Conservation (phyloP, 805 yeast species). For the Maudiozyma barnettii region DNA sequence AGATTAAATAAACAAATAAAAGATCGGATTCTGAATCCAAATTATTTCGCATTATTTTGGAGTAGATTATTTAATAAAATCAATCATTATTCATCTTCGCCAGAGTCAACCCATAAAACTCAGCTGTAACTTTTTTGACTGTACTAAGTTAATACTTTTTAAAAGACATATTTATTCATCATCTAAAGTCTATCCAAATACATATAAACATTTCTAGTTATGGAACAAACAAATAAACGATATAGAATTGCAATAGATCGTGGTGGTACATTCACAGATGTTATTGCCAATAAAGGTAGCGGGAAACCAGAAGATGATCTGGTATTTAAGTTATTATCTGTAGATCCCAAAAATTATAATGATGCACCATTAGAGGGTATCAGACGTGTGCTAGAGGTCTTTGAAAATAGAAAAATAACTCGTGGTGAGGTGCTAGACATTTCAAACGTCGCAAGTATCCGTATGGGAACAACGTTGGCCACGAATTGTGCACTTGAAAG, state of each 20-base stretch:
- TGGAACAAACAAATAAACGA: not conserved
- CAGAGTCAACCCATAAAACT: no score
- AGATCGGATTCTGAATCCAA: no score
- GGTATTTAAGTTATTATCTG: constrained; percentile 72
- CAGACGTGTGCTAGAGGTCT: constrained; percentile 59
- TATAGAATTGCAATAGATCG: constrained; percentile 41
- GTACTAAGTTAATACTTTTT: no score
- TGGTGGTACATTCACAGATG: constrained; percentile 91
- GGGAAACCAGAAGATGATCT: constrained; percentile 46
- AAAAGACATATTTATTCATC: not conserved
- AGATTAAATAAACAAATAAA: no score
- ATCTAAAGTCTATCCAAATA: not conserved
- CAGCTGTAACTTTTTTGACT: no score
- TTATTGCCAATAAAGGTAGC: constrained; percentile 42
- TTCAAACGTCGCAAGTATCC: constrained; percentile 51
- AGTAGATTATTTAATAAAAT: no score
- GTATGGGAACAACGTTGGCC: constrained; percentile 95
- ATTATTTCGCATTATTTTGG: no score
- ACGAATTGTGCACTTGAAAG: constrained; percentile 90
- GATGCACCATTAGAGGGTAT: constrained; percentile 95
- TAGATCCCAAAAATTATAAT: constrained; percentile 75
- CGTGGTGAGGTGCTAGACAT: constrained; percentile 53
- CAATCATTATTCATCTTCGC: no score
- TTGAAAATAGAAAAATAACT: constrained; percentile 46
- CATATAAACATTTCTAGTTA: no score